Conservation (phyloP, 257 asterid species). For the Capsicum rhomboideum region DNA sequence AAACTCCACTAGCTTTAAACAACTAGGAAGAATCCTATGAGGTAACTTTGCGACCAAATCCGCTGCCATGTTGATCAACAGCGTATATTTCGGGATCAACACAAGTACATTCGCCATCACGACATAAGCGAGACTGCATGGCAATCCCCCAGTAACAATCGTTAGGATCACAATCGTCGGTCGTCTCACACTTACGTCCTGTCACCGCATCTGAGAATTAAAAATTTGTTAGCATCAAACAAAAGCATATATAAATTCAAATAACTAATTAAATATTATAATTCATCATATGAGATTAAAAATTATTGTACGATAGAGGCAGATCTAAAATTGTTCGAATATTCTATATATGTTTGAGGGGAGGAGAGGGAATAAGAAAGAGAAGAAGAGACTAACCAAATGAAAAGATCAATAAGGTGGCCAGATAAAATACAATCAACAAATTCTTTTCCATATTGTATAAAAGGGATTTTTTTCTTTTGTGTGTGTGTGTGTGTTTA, state of each 20-base stretch:
- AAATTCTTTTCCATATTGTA: too few species aligned
- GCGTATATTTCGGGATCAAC: background rate
- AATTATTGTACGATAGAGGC: background rate
- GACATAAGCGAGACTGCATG: too few species aligned
- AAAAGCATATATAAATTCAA: too few species aligned
- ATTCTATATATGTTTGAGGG: background rate
- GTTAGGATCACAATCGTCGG: background rate
- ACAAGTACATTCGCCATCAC: background rate
- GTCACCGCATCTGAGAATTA: background rate
- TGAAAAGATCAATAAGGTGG: background rate
- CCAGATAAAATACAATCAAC: too few species aligned
- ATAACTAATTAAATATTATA: background rate
- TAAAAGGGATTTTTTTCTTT: too few species aligned
- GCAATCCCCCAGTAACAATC: too few species aligned
- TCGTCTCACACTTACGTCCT: background rate
- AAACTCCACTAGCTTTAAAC: background rate
- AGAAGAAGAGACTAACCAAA: background rate
- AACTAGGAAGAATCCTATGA: background rate
- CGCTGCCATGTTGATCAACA: background rate
- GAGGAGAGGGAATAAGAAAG: background rate
- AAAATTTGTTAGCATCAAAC: background rate
- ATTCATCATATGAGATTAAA: background rate
- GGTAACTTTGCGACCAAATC: background rate
- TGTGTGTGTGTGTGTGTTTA: too few species aligned
- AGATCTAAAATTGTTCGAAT: background rate